Evolutionary conservation across 1,139 yeast species (phyloP).

Genomic region (Starmera stellimalicola): DNA sequence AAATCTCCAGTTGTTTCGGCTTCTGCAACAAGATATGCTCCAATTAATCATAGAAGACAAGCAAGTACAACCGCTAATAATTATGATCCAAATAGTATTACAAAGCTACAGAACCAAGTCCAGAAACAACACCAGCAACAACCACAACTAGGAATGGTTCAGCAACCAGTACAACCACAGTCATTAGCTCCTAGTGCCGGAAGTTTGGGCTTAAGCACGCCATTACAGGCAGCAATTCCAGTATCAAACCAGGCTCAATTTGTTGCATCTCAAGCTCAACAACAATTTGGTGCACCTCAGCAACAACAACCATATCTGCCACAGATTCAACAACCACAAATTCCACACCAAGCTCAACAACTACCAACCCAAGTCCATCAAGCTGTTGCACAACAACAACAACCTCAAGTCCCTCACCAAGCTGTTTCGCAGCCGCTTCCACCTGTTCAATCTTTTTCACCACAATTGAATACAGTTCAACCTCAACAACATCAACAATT

Average conservation of each 20-base stretch:
- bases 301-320: constrained; percentile 5
- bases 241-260: constrained; percentile 4
- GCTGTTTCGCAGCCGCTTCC: background rate
- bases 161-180: no score
- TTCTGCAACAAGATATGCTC: constrained; percentile 27
- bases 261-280: no score
- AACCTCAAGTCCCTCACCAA: background rate
- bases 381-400: constrained; percentile 1
- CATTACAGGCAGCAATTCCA: no score
- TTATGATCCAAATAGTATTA: constrained; percentile 16
- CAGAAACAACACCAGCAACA: constrained; percentile 5
- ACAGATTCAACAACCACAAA: constrained; percentile 2
- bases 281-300: no score
- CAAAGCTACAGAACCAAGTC: constrained; percentile 5
- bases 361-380: no score
- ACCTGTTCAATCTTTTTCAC: background rate
- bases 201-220: no score
- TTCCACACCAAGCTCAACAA: background rate
- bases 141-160: constrained; percentile 2
- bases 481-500: background rate
- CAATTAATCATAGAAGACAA: constrained; percentile 27
- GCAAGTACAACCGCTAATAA: constrained; percentile 17
- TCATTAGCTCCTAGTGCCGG: no score
- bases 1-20: constrained; percentile 19
- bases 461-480: no score